phyloP scores from a whole-genome alignment of 2,329 filamentous ascomycete genomes.

The Xylaria sp. region DNA sequence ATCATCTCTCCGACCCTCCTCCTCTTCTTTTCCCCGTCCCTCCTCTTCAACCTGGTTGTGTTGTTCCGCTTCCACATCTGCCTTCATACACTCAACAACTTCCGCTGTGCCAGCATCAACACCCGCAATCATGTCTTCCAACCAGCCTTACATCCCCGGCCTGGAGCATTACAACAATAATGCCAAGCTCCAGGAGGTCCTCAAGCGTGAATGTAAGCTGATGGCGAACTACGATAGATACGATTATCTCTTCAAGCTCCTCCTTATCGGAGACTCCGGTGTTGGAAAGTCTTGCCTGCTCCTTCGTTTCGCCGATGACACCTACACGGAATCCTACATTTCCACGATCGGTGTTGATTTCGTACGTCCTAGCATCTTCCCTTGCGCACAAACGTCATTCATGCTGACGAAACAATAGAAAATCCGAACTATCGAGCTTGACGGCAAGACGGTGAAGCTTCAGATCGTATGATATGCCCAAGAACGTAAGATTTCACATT shows the following conservation, averaged over 20 bases:
- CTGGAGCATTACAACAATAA: conserved; percentile 42
- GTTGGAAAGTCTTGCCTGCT: conserved; percentile 99
- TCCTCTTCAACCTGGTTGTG: conserved; percentile 15
- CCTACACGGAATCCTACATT: conserved; percentile 99
- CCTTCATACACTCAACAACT: conserved; percentile 26
- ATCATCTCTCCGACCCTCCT: conserved; percentile 9
- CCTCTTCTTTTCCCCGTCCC: conserved; percentile 10
- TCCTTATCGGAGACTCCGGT: conserved; percentile 99
- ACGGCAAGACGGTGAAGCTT: conserved; percentile 99
- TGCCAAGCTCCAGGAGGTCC: conserved; percentile 41
- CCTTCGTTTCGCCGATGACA: conserved; percentile 97
- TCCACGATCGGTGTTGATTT: conserved; percentile 99
- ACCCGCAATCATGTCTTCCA: conserved; percentile 32
- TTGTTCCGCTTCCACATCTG: not conserved
- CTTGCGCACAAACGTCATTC: conserved; percentile 47
- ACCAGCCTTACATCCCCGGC: conserved; percentile 31
- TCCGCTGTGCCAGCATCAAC: conserved; percentile 13
- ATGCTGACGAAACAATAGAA: conserved; percentile 68
- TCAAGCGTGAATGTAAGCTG: conserved; percentile 27
- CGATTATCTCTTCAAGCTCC: conserved; percentile 99
- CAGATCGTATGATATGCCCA: conserved; percentile 81
- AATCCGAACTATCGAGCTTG: conserved; percentile 99
- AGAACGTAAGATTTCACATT: not conserved
- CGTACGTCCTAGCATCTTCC: conserved; percentile 66
- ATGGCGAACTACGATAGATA: conserved; percentile 73